These are phyloP conservation scores for Chenopodium berlandieri DNA, from an alignment of 148 eudicot species.

Conservation along the genomic window DNA sequence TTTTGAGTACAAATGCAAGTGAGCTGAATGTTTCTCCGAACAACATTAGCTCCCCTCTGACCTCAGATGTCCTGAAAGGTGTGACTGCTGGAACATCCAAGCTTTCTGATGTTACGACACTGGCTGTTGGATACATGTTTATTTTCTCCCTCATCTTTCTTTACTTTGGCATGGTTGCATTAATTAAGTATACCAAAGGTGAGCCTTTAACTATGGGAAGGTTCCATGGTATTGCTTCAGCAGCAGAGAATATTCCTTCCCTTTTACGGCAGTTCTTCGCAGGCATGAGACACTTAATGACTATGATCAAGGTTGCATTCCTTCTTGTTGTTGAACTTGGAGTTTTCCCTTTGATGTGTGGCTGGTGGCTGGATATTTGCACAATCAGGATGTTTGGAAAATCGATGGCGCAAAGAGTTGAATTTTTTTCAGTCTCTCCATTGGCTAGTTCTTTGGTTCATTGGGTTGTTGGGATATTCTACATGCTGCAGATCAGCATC, in stretches of 20 bases:
- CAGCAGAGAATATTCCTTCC: conserved; percentile 80
- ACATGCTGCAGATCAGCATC: conserved; percentile 93
- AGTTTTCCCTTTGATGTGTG: conserved; percentile 94
- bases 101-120: conserved; percentile 89
- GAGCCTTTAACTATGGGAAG: conserved; percentile 90
- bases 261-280: conserved; percentile 83
- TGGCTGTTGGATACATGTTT: conserved; percentile 93
- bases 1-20: conserved; percentile 59
- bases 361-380: conserved; percentile 99
- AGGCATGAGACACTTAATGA: conserved; percentile 88
- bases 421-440: conserved; percentile 83
- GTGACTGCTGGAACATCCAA: conserved; percentile 64
- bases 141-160: conserved; percentile 72
- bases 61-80: conserved; percentile 61
- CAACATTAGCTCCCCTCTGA: conserved; percentile 46
- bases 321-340: conserved; percentile 95
- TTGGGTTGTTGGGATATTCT: conserved; percentile 94
- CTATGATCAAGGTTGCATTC: conserved; percentile 96
- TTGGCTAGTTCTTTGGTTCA: conserved; percentile 89
- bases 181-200: conserved; percentile 78
- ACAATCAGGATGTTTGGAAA: conserved; percentile 92
- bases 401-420: conserved; percentile 78
- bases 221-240: conserved; percentile 79
- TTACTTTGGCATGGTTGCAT: conserved; percentile 78
- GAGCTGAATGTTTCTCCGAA: conserved; percentile 47